Evolutionary conservation across 1,284 basidiomycete species (phyloP).

Genomic region (Melampsora americana): DNA sequence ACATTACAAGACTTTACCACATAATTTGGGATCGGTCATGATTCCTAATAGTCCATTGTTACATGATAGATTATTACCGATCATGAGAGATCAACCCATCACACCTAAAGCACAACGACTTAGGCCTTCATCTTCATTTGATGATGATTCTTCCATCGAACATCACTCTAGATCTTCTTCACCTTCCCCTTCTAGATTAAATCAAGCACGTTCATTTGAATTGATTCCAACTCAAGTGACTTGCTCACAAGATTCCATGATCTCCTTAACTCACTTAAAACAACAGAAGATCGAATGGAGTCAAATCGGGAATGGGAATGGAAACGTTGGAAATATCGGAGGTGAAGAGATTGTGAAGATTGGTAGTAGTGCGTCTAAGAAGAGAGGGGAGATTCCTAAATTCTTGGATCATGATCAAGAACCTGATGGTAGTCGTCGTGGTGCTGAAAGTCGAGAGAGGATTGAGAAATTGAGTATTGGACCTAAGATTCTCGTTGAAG

Average conservation of each 20-base stretch:
- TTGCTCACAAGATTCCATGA: constrained; percentile 12
- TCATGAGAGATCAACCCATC: too few species aligned
- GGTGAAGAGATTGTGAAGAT: too few species aligned
- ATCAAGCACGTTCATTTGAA: constrained; percentile 11
- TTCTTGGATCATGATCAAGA: not conserved
- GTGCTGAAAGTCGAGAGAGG: not conserved
- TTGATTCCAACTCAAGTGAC: constrained; percentile 29
- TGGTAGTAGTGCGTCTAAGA: not conserved
- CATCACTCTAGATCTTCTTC: constrained; percentile 9
- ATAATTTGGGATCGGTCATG: not conserved
- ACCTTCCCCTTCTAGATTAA: not conserved
- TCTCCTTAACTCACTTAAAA: constrained; percentile 32
- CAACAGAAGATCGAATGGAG: constrained; percentile 30
- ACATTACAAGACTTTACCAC: not conserved
- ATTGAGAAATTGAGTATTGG: not conserved
- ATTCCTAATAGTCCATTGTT: not conserved
- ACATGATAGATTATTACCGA: not conserved
- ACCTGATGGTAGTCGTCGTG: not conserved
- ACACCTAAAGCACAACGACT: too few species aligned
- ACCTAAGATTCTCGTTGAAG: too few species aligned
- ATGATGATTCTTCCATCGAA: constrained; percentile 33
- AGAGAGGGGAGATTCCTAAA: not conserved
- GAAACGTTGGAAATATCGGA: too few species aligned
- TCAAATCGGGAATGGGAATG: not conserved
- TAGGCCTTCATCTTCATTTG: constrained; percentile 28